Evolutionary conservation across 331 rosid genomes (phyloP).

Genomic region (Quercus tomentella): DNA sequence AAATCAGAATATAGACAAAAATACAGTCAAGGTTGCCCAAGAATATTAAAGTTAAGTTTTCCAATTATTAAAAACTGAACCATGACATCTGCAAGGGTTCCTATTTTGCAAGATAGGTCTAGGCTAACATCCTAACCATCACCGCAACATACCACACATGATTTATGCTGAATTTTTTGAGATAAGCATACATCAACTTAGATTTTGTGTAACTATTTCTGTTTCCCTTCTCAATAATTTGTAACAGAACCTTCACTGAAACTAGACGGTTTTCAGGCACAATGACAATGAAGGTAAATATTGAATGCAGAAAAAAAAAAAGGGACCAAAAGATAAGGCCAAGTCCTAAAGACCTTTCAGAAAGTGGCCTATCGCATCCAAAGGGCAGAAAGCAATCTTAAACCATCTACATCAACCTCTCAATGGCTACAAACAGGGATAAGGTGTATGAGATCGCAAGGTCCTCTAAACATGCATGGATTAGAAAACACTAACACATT

Average conservation of each 20-base stretch:
- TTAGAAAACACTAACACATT: not conserved
- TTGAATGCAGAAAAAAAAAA: not conserved
- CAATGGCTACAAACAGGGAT: conserved; percentile 17
- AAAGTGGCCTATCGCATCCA: not conserved
- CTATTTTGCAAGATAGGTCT: too few species aligned
- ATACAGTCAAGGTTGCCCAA: not conserved
- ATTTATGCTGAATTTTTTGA: too few species aligned
- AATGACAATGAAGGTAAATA: not conserved
- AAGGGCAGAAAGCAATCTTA: not conserved
- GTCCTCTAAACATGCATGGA: not conserved
- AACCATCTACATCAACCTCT: conserved; percentile 10
- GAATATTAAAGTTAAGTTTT: not conserved
- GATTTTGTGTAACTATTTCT: not conserved
- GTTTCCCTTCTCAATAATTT: not conserved
- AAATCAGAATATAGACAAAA: not conserved
- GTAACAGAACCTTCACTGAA: not conserved
- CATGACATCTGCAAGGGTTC: too few species aligned
- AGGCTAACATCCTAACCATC: too few species aligned
- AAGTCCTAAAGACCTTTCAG: not conserved
- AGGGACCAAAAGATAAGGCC: not conserved
- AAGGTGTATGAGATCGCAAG: conserved; percentile 11
- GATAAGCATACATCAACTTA: too few species aligned
- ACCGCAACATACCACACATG: too few species aligned
- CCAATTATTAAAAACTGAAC: not conserved
- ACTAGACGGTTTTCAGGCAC: not conserved